These are phyloP conservation scores for Ogataea paradorogensis DNA, from an alignment of 805 yeast species.

Conservation along the genomic window DNA sequence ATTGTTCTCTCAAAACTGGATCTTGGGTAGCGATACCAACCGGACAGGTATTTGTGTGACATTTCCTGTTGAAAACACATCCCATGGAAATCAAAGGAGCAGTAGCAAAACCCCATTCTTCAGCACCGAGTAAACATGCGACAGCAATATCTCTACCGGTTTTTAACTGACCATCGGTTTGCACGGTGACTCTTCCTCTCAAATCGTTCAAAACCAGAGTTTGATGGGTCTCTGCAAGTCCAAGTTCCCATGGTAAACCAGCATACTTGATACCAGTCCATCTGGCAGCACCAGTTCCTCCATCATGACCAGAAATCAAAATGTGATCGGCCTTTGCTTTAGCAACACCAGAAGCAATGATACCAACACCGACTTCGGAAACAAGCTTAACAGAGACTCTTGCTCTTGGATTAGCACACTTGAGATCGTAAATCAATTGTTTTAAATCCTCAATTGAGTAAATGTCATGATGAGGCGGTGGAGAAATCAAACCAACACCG, in stretches of 20 bases:
- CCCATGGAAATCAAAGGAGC: constrained; percentile 97
- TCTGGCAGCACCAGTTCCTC: constrained; percentile 99
- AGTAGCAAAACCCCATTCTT: constrained; percentile 97
- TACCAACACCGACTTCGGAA: constrained; percentile 98
- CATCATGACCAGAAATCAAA: constrained; percentile 95
- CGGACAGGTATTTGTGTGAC: constrained; percentile 93
- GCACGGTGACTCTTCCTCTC: constrained; percentile 92
- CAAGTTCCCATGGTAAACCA: constrained; percentile 98
- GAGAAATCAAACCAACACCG: constrained; percentile 94
- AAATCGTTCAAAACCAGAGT: constrained; percentile 92
- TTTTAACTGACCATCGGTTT: constrained; percentile 97
- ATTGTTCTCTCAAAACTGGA: constrained; percentile 87
- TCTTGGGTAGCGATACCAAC: constrained; percentile 99
- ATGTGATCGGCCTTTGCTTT: constrained; percentile 98
- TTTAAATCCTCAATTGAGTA: constrained; percentile 97
- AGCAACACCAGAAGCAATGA: constrained; percentile 98
- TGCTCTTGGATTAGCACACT: constrained; percentile 96
- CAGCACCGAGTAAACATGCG: constrained; percentile 96
- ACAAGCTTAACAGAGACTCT: constrained; percentile 95
- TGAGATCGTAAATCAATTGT: constrained; percentile 92
- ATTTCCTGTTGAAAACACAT: constrained; percentile 93
- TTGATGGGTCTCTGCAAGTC: constrained; percentile 97
- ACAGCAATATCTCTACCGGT: constrained; percentile 97
- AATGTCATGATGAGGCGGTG: constrained; percentile 98
- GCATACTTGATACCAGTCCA: constrained; percentile 97